These are phyloP conservation scores for Cladosporium sp. DNA, from an alignment of 2,329 filamentous ascomycete species.

Conservation along the genomic window DNA sequence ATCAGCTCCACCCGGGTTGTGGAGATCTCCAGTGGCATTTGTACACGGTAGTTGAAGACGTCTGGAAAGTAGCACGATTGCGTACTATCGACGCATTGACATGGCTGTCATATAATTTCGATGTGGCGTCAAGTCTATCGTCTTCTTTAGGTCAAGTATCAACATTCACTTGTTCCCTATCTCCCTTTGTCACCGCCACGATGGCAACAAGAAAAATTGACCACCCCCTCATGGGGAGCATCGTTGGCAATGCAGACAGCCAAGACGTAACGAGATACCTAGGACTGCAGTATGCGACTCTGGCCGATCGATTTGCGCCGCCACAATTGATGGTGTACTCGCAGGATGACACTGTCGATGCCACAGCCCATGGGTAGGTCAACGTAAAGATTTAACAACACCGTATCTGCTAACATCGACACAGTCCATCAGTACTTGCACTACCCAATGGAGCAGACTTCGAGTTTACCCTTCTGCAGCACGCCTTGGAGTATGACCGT, in stretches of 20 bases:
- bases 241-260: constrained; percentile 21
- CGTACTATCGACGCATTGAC: neutral
- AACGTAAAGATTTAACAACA: no score
- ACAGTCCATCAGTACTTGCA: constrained; percentile 38
- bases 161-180: no score
- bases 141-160: no score
- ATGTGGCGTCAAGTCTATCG: neutral
- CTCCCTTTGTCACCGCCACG: neutral
- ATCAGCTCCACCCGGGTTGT: neutral
- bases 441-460: constrained; percentile 39
- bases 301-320: constrained; percentile 35
- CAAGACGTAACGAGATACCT: constrained; percentile 31
- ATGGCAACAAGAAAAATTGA: neutral
- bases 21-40: neutral
- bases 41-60: neutral
- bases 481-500: constrained; percentile 39
- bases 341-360: constrained; percentile 24
- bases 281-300: constrained; percentile 37
- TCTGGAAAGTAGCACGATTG: neutral
- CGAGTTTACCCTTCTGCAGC: constrained; percentile 49
- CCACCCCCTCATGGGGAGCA: constrained; percentile 22
- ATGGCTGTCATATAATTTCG: neutral
- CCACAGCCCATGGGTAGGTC: constrained; percentile 36
- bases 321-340: constrained; percentile 30
- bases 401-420: neutral